Percentiles rank a stretch among this genome's conserved stretches.
phyloP scores from a whole-genome alignment of 768 basidiomycete species.

The Collybiopsis confluens region DNA sequence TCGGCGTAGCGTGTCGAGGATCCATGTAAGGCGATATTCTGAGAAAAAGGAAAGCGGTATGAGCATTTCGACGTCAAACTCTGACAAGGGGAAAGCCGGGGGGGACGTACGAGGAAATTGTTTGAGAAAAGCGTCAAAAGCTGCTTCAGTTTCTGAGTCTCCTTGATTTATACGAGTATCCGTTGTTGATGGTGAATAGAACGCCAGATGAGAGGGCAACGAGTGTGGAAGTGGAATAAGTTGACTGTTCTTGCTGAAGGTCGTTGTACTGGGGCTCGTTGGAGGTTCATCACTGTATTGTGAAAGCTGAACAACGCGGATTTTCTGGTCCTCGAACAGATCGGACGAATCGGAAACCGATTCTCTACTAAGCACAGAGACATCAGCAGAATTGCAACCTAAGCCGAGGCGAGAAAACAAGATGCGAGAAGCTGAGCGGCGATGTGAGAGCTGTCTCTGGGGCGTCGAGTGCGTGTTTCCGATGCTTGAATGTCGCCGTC shows the following conservation, averaged over 20 bases:
- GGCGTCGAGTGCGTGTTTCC: neutral
- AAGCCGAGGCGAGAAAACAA: conserved; percentile 31
- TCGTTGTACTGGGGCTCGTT: conserved; percentile 3
- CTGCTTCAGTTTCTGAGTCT: conserved; percentile 22
- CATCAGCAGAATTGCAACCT: conserved; percentile 13
- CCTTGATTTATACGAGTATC: conserved; percentile 24
- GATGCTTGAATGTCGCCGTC: conserved; percentile 5
- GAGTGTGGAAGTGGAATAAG: conserved; percentile 25
- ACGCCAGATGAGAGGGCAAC: conserved; percentile 25
- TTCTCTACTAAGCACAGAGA: neutral
- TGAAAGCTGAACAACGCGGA: neutral
- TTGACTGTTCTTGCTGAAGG: conserved; percentile 4
- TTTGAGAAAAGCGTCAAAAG: conserved; percentile 46
- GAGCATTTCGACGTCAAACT: too few species aligned
- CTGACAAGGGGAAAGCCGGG: neutral
- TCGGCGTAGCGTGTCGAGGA: conserved; percentile 61
- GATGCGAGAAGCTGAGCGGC: conserved; percentile 11
- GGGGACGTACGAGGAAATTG: conserved; percentile 17
- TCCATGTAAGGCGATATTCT: conserved; percentile 68
- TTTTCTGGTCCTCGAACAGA: neutral
- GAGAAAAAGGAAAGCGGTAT: conserved; percentile 9
- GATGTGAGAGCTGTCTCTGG: neutral
- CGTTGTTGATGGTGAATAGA: conserved; percentile 21
- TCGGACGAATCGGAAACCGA: neutral
- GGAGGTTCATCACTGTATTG: conserved; percentile 6